Conservation (phyloP, 2,329 filamentous ascomycete species). For the Talaromyces sp. region DNA sequence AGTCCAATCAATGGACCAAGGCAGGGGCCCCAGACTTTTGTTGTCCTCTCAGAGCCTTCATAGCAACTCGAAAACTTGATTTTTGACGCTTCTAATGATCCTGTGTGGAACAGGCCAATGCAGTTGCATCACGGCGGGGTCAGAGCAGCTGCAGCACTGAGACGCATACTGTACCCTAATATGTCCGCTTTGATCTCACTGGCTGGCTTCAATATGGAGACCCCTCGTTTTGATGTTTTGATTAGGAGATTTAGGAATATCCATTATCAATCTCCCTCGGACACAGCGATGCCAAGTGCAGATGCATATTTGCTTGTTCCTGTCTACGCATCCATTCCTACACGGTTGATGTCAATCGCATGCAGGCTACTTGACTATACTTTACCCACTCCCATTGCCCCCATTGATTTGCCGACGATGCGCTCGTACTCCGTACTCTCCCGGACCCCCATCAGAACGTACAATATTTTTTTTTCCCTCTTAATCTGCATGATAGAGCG, state of each 20-base stretch:
- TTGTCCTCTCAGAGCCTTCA: slow-evolving; percentile 21
- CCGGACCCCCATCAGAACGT: background rate
- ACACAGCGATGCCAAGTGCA: slow-evolving; percentile 8
- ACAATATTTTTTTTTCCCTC: background rate
- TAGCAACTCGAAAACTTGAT: slow-evolving; percentile 16
- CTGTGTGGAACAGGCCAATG: slow-evolving; percentile 8
- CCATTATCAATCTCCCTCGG: slow-evolving; percentile 20
- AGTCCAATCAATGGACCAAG: background rate
- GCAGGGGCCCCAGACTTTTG: slow-evolving; percentile 17
- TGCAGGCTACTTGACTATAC: background rate
- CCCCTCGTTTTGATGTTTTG: background rate
- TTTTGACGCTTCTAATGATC: slow-evolving; percentile 9
- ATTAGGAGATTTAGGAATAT: slow-evolving; percentile 4
- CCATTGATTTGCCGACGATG: too few relatives aligned
- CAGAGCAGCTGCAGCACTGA: background rate
- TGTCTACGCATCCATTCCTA: background rate
- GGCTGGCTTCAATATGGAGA: background rate
- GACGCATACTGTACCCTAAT: background rate
- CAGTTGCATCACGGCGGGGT: slow-evolving; percentile 10
- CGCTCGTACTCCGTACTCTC: background rate
- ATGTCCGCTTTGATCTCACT: slow-evolving; percentile 8
- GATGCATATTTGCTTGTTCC: background rate
- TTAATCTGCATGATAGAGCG: slow-evolving; percentile 5
- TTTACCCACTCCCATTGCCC: too few relatives aligned
- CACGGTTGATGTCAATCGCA: slow-evolving; percentile 8